These are phyloP conservation scores for Avicennia marina DNA, from an alignment of 257 asterid genomes.

Conservation along the genomic window DNA sequence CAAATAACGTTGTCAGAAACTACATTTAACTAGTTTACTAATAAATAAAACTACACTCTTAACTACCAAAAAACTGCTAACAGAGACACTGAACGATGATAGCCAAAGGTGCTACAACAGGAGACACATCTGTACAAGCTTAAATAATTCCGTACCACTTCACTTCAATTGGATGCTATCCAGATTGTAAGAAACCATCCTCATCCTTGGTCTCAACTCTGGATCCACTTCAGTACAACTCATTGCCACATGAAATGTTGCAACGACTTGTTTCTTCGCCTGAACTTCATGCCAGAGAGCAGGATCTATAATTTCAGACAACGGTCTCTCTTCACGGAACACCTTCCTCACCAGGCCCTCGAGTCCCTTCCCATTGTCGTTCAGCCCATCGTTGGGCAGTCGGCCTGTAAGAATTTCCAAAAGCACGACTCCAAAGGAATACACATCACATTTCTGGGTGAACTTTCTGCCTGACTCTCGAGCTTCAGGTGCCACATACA, in stretches of 20 bases:
- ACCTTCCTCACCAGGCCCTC: conserved; percentile 67
- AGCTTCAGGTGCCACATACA: conserved; percentile 62
- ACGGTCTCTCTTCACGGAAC: conserved; percentile 65
- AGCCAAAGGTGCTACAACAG: too few species aligned
- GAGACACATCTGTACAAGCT: too few species aligned
- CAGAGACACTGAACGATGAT: too few species aligned
- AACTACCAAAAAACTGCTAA: too few species aligned
- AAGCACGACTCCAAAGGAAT: conserved; percentile 73
- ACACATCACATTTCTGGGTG: conserved; percentile 78
- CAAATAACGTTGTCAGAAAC: too few species aligned
- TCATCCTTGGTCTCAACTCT: conserved; percentile 88
- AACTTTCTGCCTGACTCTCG: conserved; percentile 35
- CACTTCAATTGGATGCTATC: conserved; percentile 52
- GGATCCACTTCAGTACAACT: conserved; percentile 83
- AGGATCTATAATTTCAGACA: conserved; percentile 80
- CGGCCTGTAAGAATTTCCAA: conserved; percentile 82
- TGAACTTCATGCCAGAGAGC: conserved; percentile 68
- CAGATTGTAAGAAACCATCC: conserved; percentile 63
- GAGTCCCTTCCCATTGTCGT: conserved; percentile 52
- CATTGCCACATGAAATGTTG: conserved; percentile 70
- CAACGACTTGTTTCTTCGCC: conserved; percentile 86
- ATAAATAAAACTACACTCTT: too few species aligned
- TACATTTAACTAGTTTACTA: too few species aligned
- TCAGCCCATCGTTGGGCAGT: conserved; percentile 30
- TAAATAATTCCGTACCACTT: too few species aligned